Evolutionary conservation across 1,139 yeast genomes (phyloP).

Genomic region (Suhomyces taliae): DNA sequence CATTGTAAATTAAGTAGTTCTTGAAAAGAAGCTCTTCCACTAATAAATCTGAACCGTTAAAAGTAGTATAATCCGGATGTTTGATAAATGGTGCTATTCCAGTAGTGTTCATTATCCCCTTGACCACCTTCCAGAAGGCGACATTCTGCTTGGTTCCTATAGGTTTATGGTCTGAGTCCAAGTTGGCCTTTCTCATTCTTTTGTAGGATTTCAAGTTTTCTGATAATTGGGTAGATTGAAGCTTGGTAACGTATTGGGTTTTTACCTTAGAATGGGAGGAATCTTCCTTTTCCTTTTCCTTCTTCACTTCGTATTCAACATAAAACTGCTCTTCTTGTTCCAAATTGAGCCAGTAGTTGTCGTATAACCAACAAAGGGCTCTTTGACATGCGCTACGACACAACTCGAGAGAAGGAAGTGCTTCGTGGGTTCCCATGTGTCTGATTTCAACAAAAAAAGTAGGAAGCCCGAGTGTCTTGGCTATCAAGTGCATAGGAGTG

Average conservation of each 20-base stretch:
- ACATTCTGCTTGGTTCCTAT: constrained; percentile 37
- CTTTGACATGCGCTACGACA: constrained; percentile 56
- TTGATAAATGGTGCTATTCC: constrained; percentile 4
- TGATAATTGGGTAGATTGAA: constrained; percentile 4
- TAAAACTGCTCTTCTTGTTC: constrained; percentile 27
- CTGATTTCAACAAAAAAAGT: constrained; percentile 84
- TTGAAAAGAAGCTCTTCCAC: constrained; percentile 20
- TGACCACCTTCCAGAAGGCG: constrained; percentile 40
- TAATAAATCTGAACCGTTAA: constrained; percentile 13
- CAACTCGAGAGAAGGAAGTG: constrained; percentile 67
- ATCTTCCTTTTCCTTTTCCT: background rate
- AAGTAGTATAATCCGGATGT: constrained; percentile 1
- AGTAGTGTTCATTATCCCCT: constrained; percentile 6
- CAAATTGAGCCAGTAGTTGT: constrained; percentile 68
- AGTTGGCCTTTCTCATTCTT: constrained; percentile 47
- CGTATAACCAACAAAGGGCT: constrained; percentile 76
- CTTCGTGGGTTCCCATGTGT: constrained; percentile 91
- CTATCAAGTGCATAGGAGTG: constrained; percentile 74
- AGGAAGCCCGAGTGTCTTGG: constrained; percentile 69
- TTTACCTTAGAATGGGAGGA: background rate
- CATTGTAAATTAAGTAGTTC: constrained; percentile 31
- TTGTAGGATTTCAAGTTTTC: constrained; percentile 30
- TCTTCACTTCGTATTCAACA: constrained; percentile 16
- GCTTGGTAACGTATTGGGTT: constrained; percentile 1
- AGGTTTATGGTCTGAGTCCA: constrained; percentile 32